Percentiles rank a stretch among this genome's conserved stretches.
Evolutionary conservation across 169 alveolate genomes (phyloP).

Genomic region (Sarcocystis neurona): DNA sequence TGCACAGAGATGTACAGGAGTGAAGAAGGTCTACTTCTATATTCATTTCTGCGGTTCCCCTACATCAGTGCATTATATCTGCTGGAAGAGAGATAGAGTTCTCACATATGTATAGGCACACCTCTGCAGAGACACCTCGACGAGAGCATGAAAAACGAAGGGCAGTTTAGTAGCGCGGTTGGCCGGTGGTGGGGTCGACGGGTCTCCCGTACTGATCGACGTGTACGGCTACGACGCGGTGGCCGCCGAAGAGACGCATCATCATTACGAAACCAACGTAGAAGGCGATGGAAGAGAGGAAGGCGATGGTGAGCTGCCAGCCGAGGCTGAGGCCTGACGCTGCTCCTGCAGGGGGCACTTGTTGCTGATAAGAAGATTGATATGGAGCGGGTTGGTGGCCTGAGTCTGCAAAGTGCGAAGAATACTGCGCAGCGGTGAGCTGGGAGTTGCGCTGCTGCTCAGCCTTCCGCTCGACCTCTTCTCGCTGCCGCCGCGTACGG

Average conservation of each 20-base stretch:
- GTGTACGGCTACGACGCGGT: background rate
- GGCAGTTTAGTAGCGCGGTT: background rate
- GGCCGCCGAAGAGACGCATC: background rate
- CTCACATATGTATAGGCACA: no score
- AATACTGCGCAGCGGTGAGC: background rate
- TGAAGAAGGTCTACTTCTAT: no score
- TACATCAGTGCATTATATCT: no score
- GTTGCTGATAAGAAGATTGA: background rate
- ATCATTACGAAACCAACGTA: background rate
- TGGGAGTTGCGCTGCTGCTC: background rate
- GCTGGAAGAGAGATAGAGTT: no score
- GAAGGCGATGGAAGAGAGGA: constrained; percentile 6
- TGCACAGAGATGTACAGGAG: no score
- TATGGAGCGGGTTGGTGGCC: background rate
- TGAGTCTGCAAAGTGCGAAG: background rate
- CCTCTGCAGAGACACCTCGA: no score
- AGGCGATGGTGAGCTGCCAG: constrained; percentile 25
- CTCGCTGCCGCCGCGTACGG: no score
- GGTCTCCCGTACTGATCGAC: constrained; percentile 6
- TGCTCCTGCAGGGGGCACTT: background rate
- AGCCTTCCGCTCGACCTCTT: background rate
- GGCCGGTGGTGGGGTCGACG: constrained; percentile 6
- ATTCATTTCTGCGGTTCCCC: no score
- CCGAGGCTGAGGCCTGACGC: constrained; percentile 3
- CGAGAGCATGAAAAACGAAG: no score